Percentiles rank a stretch among this genome's conserved stretches.
These are phyloP conservation scores for Basipetospora chlamydospora DNA, from an alignment of 2,329 filamentous ascomycete genomes.

Conservation along the genomic window DNA sequence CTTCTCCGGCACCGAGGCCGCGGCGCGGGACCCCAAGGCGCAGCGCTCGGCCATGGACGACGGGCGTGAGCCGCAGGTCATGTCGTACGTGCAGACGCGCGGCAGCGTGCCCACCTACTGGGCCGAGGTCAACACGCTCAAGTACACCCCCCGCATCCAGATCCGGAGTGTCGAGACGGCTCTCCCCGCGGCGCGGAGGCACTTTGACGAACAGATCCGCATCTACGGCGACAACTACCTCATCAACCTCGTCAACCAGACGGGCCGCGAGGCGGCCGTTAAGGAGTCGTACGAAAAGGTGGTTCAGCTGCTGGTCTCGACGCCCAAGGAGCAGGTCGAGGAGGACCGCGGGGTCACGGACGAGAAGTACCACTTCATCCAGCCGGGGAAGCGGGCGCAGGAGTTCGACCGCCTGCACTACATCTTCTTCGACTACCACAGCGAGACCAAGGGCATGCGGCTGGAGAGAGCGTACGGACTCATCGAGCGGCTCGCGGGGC, in stretches of 20 bases:
- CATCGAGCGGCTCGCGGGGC: constrained; percentile 65
- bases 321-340: constrained; percentile 50
- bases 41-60: constrained; percentile 29
- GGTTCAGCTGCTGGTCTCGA: constrained; percentile 59
- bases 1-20: constrained; percentile 61
- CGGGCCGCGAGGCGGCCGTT: constrained; percentile 74
- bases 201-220: constrained; percentile 87
- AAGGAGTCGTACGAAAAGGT: constrained; percentile 92
- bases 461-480: constrained; percentile 86
- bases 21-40: constrained; percentile 58
- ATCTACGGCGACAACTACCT: constrained; percentile 95
- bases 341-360: constrained; percentile 50
- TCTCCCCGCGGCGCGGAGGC: constrained; percentile 61
- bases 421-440: constrained; percentile 97
- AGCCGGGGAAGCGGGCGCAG: constrained; percentile 45
- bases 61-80: constrained; percentile 67
- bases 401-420: constrained; percentile 82
- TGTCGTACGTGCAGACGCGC: constrained; percentile 92
- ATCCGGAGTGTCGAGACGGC: constrained; percentile 74
- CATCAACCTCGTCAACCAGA: constrained; percentile 94
- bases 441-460: constrained; percentile 85
- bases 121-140: constrained; percentile 87
- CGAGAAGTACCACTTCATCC: constrained; percentile 59
- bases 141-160: constrained; percentile 82
- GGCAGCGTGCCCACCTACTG: constrained; percentile 93